Base-by-base conservation (phyloP, 2,329 filamentous ascomycete species). In the Thyridium curvatum region DNA sequence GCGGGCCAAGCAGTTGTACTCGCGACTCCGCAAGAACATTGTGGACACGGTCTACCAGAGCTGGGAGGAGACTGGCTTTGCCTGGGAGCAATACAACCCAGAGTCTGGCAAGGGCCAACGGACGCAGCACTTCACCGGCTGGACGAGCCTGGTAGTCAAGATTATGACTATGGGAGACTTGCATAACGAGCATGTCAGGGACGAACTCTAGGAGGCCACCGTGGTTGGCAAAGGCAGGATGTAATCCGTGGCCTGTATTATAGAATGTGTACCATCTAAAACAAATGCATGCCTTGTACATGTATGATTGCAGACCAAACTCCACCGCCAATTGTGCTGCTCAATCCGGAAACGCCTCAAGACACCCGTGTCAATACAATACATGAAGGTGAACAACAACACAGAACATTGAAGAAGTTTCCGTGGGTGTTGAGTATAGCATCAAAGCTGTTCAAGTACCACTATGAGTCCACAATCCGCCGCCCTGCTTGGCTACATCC, bases 111-210 rank as follows among this genome's bases (percentile, higher is more conserved):
- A 77, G 38, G 93, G 93, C n/a, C 91, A 97, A 69, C 76, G 93
- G 32, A 97, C 90, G 5, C 89, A 96, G 70, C 91, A 97, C 62
- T 98, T 98, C 59, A 96, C 93, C 0, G 93, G 93, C 37, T 98
- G 93, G 93, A 98, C 93, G n/a, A 95, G 88, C 59, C 69, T 97
- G 62, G 86, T 97, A 35, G 90, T 97, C 34, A 96, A 95, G 71
- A 87, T 98, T 49, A 95, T 97, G 89, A 79, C 80, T 34, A 91
- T 98, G 87, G 85, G 88, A 7, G 84, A 94, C 50, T 55, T 87
- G 16, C 46, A 32, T n/a, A 35, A 35, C 31, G 52, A 46, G 21
- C 59, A 60, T 34, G 52, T 40, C 15, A 62, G 55, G 46, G 72
- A 76, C 48, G 74, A 77, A 60, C 53, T 77, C 40, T 77, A 50